phyloP scores from a whole-genome alignment of 1,284 basidiomycete species.

The Uromyces viciae-fabae region DNA sequence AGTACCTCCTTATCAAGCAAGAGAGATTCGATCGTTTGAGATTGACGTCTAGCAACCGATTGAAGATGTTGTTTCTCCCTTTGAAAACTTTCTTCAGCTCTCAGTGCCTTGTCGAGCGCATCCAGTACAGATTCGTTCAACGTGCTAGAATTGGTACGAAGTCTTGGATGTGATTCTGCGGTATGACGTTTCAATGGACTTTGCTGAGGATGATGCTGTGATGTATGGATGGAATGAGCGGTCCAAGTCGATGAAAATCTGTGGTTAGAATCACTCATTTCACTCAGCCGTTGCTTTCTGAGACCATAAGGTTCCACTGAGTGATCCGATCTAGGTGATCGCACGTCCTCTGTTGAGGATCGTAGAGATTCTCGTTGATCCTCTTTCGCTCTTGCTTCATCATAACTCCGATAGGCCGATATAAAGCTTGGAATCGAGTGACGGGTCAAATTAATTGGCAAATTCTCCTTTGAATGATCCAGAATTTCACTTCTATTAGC shows the following conservation, averaged over 20 bases:
- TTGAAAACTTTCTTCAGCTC: slow-evolving; percentile 21
- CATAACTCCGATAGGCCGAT: not conserved
- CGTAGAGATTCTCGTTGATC: not conserved
- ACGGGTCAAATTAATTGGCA: not conserved
- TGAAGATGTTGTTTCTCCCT: slow-evolving; percentile 31
- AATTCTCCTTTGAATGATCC: not conserved
- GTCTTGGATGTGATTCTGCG: not conserved
- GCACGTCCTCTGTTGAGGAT: not conserved
- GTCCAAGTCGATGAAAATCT: not conserved
- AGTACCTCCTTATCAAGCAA: slow-evolving; percentile 33
- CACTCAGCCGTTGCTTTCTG: not conserved
- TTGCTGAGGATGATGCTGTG: not conserved
- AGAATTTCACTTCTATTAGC: not conserved
- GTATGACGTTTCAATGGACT: not conserved
- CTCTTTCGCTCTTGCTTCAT: not conserved
- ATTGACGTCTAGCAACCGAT: slow-evolving; percentile 17
- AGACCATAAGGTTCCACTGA: not conserved
- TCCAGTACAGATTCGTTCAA: slow-evolving; percentile 15
- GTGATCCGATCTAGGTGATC: not conserved
- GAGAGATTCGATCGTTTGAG: slow-evolving; percentile 17
- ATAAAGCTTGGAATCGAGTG: slow-evolving; percentile 2
- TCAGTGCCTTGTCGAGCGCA: slow-evolving; percentile 14
- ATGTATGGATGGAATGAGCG: slow-evolving; percentile 8
- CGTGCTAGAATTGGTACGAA: not conserved
- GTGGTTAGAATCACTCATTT: not conserved